Conservation (phyloP, 179 eudicot species). For the Pouteria campechiana region DNA sequence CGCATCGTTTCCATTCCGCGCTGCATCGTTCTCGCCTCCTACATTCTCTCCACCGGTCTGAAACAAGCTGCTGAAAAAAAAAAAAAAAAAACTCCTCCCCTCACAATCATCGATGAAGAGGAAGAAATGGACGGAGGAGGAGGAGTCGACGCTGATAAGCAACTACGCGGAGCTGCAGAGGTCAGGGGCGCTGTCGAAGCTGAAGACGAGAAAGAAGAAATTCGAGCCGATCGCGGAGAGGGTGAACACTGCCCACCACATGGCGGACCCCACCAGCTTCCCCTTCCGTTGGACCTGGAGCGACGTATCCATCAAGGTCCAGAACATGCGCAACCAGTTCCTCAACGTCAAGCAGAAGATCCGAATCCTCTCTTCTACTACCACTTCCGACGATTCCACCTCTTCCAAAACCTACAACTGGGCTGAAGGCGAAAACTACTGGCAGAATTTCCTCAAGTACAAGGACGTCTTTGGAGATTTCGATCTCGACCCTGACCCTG, state of each 20-base stretch:
- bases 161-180: slow-evolving; percentile 50
- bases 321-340: slow-evolving; percentile 93
- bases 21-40: too few relatives aligned
- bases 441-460: slow-evolving; percentile 73
- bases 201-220: slow-evolving; percentile 79
- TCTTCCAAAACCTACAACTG: slow-evolving; percentile 45
- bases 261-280: slow-evolving; percentile 39
- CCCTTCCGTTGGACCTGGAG: slow-evolving; percentile 93
- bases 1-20: too few relatives aligned
- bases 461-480: slow-evolving; percentile 79
- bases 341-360: slow-evolving; percentile 84
- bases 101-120: too few relatives aligned
- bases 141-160: slow-evolving; percentile 51
- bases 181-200: slow-evolving; percentile 52
- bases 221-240: slow-evolving; percentile 90
- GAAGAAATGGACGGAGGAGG: slow-evolving; percentile 82
- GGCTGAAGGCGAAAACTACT: slow-evolving; percentile 68
- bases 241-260: slow-evolving; percentile 60
- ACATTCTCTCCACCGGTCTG: too few relatives aligned
- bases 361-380: too few relatives aligned
- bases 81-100: too few relatives aligned
- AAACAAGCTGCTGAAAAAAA: too few relatives aligned
- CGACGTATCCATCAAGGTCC: slow-evolving; percentile 85
- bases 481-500: too few relatives aligned
- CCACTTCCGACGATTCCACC: too few relatives aligned